Evolutionary conservation across 208 protist genomes (phyloP).

Genomic region (Trypanosoma lewisi): DNA sequence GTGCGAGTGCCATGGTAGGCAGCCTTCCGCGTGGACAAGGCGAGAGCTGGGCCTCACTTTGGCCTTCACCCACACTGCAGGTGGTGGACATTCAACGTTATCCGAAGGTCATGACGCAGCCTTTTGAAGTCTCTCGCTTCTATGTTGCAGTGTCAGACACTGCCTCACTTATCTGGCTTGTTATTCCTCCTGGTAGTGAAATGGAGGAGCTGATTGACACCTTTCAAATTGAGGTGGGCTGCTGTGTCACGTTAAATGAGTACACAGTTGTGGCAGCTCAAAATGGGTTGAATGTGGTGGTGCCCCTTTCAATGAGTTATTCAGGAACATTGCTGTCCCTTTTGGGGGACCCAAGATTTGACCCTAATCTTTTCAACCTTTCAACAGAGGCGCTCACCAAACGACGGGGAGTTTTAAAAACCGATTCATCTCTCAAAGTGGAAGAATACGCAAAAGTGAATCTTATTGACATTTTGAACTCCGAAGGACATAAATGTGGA

Average conservation of each 20-base stretch:
- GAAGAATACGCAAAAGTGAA: constrained; percentile 20
- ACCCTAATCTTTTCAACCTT: constrained; percentile 36
- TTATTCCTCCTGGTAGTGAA: constrained; percentile 48
- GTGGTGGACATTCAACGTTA: constrained; percentile 81
- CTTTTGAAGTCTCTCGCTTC: constrained; percentile 44
- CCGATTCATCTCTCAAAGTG: neutral
- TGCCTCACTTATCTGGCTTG: constrained; percentile 53
- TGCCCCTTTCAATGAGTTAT: constrained; percentile 40
- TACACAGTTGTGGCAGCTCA: constrained; percentile 52
- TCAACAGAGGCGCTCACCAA: constrained; percentile 43
- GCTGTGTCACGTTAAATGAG: constrained; percentile 46
- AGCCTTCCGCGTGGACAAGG: constrained; percentile 22
- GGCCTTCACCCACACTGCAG: constrained; percentile 60
- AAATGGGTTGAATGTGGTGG: constrained; percentile 72
- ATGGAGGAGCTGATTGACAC: constrained; percentile 51
- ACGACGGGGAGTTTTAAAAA: neutral
- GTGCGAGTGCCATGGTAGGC: constrained; percentile 30
- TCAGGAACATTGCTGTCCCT: constrained; percentile 46
- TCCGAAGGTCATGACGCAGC: constrained; percentile 20
- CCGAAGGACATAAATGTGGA: constrained; percentile 29
- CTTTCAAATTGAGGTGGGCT: constrained; percentile 77
- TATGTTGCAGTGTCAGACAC: constrained; percentile 71
- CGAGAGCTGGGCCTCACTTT: constrained; percentile 25
- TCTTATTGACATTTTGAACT: constrained; percentile 41
- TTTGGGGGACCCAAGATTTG: constrained; percentile 45